phyloP scores from a whole-genome alignment of 176 grass and related monocot genomes.

The Bonia amplexicaulis region DNA sequence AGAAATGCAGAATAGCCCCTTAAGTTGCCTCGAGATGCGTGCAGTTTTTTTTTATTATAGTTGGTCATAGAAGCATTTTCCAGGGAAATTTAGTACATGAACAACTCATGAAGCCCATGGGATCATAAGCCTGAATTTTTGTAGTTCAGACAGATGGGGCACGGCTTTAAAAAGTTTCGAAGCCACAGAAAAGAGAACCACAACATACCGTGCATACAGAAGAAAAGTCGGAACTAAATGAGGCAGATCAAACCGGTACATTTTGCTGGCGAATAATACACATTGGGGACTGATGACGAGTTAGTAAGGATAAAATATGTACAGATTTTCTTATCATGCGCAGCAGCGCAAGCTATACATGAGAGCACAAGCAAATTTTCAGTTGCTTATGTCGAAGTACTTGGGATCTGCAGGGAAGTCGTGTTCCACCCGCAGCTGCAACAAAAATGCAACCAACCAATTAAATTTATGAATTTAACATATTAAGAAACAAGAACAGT shows the following conservation, averaged over 20 bases:
- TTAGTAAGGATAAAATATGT: slow-evolving; percentile 51
- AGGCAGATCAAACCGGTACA: slow-evolving; percentile 56
- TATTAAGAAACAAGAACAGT: not conserved
- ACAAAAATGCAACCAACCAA: not conserved
- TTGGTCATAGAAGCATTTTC: not conserved
- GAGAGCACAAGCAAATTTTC: slow-evolving; percentile 22
- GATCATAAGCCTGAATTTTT: not conserved
- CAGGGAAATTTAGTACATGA: not conserved
- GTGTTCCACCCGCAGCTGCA: slow-evolving; percentile 82
- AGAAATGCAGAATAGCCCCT: not conserved
- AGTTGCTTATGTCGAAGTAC: slow-evolving; percentile 96
- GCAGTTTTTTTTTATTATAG: not conserved
- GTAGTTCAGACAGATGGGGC: not conserved
- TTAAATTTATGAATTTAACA: not conserved
- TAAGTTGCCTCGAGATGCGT: not conserved
- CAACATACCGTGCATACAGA: not conserved
- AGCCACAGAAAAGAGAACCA: not conserved
- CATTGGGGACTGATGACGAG: slow-evolving; percentile 14
- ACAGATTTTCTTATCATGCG: slow-evolving; percentile 24
- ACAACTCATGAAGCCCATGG: not conserved
- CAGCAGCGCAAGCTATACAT: slow-evolving; percentile 11
- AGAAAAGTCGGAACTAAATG: slow-evolving; percentile 1
- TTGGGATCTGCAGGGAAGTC: slow-evolving; percentile 94
- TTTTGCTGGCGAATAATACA: slow-evolving; percentile 30
- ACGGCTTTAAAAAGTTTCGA: not conserved